These are phyloP conservation scores for Pichia cabralensis DNA, from an alignment of 805 yeast genomes.

Conservation along the genomic window DNA sequence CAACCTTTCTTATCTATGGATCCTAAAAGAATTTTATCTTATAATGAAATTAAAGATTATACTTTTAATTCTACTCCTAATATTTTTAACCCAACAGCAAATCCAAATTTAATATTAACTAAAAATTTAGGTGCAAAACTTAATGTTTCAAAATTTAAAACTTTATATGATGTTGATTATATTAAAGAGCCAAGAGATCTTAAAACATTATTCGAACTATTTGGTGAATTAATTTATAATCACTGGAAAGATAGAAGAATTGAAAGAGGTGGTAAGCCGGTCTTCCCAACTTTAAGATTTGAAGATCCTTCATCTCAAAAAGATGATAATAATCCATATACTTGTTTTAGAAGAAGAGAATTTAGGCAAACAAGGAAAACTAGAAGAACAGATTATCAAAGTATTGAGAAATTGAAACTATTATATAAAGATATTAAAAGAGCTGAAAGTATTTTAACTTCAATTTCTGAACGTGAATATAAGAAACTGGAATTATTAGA, in stretches of 20 bases:
- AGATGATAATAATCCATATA: slow-evolving; percentile 90
- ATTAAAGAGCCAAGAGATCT: slow-evolving; percentile 35
- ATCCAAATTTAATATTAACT: slow-evolving; percentile 46
- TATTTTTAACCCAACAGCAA: slow-evolving; percentile 35
- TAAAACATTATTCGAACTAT: slow-evolving; percentile 37
- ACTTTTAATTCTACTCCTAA: slow-evolving; percentile 29
- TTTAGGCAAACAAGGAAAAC: slow-evolving; percentile 94
- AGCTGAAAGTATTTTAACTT: slow-evolving; percentile 57
- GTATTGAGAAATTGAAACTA: slow-evolving; percentile 70
- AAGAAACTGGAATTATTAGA: slow-evolving; percentile 51
- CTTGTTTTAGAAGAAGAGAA: slow-evolving; percentile 91
- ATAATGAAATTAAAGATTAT: slow-evolving; percentile 54
- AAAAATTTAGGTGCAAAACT: no score
- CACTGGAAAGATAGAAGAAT: slow-evolving; percentile 78
- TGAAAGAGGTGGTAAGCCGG: slow-evolving; percentile 54
- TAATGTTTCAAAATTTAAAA: slow-evolving; percentile 43
- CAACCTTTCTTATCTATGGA: slow-evolving; percentile 88
- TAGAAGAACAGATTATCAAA: slow-evolving; percentile 84
- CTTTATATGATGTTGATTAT: slow-evolving; percentile 44
- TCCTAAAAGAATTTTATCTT: slow-evolving; percentile 63
- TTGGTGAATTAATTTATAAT: slow-evolving; percentile 60
- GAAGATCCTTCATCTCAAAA: slow-evolving; percentile 74
- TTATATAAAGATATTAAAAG: slow-evolving; percentile 68
- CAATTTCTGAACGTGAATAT: slow-evolving; percentile 68
- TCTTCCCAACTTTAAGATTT: slow-evolving; percentile 68